Evolutionary conservation across 345 rosid genomes (phyloP), one percentile per base, ranked within the genome.

Genomic region (Diplotaxis tenuifolia): DNA sequence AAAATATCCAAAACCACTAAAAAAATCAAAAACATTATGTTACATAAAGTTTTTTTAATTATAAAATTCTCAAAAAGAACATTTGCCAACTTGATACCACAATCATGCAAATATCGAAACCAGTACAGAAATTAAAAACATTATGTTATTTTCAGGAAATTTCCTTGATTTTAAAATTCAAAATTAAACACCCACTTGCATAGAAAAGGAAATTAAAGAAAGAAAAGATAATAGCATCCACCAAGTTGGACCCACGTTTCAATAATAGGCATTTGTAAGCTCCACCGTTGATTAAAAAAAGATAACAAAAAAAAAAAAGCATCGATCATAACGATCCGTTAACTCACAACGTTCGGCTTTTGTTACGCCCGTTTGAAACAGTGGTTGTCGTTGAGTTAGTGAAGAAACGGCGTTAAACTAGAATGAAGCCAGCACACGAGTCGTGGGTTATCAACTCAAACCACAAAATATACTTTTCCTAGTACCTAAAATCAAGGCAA

Each of bases 341-440:
- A 61, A 9, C 19, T 25, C 3, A 28, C 1, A 22, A 45, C 65
- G 76, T 3, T 53, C 63, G 28, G 61, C 20, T 12, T 31, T 15
- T 4, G 64, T 73, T 38, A 27, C 52, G 28, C 18, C 50, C 2
- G 18, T 47, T 47, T 14, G 21, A 65, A 34, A 25, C 4, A 2
- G 28, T 25, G 28, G 2, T 25, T 25, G 28, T 25, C 28, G 4
- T 2, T 5, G 28, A 25, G 28, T 25, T 5, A 25, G 28, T n/a
- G 4, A 7, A n/a, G 9, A 69, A 5, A 75, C 75, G 79, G 70
- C 65, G 74, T 69, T 42, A 29, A 62, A 55, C 54, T 14, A 34
- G 4, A 57, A 62, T 38, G 62, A 20, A 16, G 54, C 55, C 45
- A 28, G 20, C 73, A 18, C 55, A 75, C 72, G 67, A 1, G 67